Evolutionary conservation across 257 asterid species (phyloP).

Genomic region (Lycium barbarum): DNA sequence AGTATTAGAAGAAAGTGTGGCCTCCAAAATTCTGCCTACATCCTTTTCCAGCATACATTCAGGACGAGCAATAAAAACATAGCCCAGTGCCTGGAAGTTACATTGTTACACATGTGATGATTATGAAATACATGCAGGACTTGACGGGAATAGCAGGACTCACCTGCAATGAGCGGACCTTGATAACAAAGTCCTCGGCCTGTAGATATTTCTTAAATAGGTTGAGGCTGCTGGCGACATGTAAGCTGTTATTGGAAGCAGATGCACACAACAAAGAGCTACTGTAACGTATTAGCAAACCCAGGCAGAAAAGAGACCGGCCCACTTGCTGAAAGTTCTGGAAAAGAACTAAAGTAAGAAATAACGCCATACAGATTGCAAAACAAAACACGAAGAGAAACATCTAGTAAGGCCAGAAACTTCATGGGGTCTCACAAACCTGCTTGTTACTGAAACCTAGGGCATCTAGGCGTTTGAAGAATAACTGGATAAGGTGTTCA

Average conservation of each 20-base stretch:
- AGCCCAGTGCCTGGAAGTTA: slow-evolving; percentile 83
- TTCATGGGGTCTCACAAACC: slow-evolving; percentile 52
- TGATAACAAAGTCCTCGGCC: slow-evolving; percentile 84
- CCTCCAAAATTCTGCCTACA: slow-evolving; percentile 72
- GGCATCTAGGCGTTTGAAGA: slow-evolving; percentile 79
- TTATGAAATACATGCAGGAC: slow-evolving; percentile 13
- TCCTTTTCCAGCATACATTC: slow-evolving; percentile 92
- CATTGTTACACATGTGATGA: slow-evolving; percentile 33
- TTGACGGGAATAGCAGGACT: slow-evolving; percentile 34
- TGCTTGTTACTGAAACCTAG: slow-evolving; percentile 82
- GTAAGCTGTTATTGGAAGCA: slow-evolving; percentile 60
- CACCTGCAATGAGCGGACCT: slow-evolving; percentile 93
- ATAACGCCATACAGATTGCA: slow-evolving; percentile 2
- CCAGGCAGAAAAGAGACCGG: slow-evolving; percentile 96
- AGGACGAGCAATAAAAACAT: slow-evolving; percentile 88
- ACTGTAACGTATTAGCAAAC: slow-evolving; percentile 94
- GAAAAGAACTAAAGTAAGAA: slow-evolving; percentile 29
- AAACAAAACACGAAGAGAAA: not conserved
- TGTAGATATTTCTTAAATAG: slow-evolving; percentile 86
- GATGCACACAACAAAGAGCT: slow-evolving; percentile 62
- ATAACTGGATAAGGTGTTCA: slow-evolving; percentile 83
- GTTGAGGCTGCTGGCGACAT: slow-evolving; percentile 66
- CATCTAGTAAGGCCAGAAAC: slow-evolving; percentile 1
- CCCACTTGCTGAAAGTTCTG: slow-evolving; percentile 82
- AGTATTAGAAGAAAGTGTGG: slow-evolving; percentile 62